Evolutionary conservation across 2,329 filamentous ascomycete genomes (phyloP), one percentile per base, ranked within the genome.

Genomic region (Alternaria infectoria): DNA sequence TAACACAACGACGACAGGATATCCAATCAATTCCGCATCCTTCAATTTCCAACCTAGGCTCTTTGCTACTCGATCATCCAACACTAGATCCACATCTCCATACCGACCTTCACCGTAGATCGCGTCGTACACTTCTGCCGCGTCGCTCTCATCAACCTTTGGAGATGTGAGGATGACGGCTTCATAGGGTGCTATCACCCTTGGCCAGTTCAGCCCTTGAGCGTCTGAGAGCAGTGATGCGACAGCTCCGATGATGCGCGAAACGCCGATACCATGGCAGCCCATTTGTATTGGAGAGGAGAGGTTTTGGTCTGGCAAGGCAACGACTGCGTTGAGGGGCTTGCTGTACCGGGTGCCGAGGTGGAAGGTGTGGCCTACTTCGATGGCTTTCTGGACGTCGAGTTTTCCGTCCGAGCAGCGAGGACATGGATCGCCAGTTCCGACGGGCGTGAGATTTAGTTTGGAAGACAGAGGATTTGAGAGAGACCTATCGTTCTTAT

Each of bases 351-450:
- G 88, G 2, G 92, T 94, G 11, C 95, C 94, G 2, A 99, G 89
- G 78, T 96, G 90, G 81, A 99, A 99, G 0, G 96, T 98, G 79
- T 99, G 96, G 1, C 93, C 96, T 15, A 98, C 86, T 80, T 99
- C 96, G 54, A 98, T 90, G 8, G 93, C 92, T 65, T 87, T 90
- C 61, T 91, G 86, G 3, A 91, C 84, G 46, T 83, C 84, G 21
- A 98, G 83, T 3, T 79, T 82, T 0, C 91, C 91, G 0, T 83
- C 73, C 0, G 81, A 74, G 76, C 96, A 99, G 43, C 85, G 83
- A 0, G 92, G 88, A 72, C 96, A 99, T 11, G 79, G 71, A 73
- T 96, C 93, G 12, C 91, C 92, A 46, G 89, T 81, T 51, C 83
- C 83, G 17, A 91, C 87, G 61, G 87, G 86, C 8, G 93, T 82